phyloP scores from a whole-genome alignment of 768 basidiomycete genomes.

The Tulasnella sp. region DNA sequence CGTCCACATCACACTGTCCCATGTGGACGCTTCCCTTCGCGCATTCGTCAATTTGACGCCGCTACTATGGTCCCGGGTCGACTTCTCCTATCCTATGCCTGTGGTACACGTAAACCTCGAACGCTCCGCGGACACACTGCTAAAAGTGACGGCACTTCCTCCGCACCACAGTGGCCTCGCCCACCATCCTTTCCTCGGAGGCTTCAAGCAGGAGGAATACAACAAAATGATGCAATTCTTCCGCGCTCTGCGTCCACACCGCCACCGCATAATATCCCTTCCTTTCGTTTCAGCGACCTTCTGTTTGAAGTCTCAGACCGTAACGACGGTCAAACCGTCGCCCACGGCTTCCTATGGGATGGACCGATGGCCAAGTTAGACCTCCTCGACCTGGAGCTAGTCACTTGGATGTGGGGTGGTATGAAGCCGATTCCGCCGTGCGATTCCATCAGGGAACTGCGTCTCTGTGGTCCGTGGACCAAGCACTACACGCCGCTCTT shows the following conservation, averaged over 20 bases:
- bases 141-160: not conserved
- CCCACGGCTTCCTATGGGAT: not conserved
- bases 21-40: not conserved
- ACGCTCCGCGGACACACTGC: not conserved
- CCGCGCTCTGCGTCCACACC: not conserved
- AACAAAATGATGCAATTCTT: not conserved
- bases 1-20: not conserved
- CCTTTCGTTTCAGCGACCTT: not conserved
- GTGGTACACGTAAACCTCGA: not conserved
- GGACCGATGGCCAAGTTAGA: not conserved
- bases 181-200: not conserved
- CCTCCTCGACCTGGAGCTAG: not conserved
- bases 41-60: not conserved
- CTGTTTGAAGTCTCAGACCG: not conserved
- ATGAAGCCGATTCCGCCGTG: not conserved
- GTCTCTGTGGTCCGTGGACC: not conserved
- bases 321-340: not conserved
- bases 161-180: not conserved
- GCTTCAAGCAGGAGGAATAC: not conserved
- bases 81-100: not conserved
- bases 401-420: not conserved
- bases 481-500: not conserved
- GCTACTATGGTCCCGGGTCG: not conserved
- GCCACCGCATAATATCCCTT: not conserved
- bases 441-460: not conserved